Evolutionary conservation across 345 rosid species (phyloP), one percentile per base, ranked within the genome.

Genomic region (Brassica rapa): DNA sequence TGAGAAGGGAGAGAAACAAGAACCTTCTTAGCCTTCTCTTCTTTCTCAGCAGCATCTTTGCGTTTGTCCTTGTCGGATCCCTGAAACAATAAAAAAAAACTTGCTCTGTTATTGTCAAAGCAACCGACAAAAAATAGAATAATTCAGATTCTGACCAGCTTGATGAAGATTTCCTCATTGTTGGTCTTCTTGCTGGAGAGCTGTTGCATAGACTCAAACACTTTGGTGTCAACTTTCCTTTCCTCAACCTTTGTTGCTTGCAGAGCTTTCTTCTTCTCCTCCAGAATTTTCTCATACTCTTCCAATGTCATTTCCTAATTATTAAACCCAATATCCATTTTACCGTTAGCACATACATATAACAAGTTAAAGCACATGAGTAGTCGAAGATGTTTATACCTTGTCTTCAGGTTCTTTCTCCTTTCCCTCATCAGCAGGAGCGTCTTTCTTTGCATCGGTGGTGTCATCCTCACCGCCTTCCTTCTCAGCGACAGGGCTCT

Each of bases 261-360:
- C 41, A 89, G 82, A 55, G 85, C 87, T 80, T 89, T 90, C 83
- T 88, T 87, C 68, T 89, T 89, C 85, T 88, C 93, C 76, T 83
- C 92, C 64, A 83, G 86, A 30, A 85, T 83, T 69, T 89, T 94
- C 84, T 93, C 85, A 76, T 94, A 94, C 87, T 94, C 98, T 64
- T 88, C 97, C 71, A 94, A 68, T 14, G 98, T 92, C 98, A 94
- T 94, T 81, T 93, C 93, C 98, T 93, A 63, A 14, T 4, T 4
- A 62, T 67, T 51, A 62, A 68, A 55, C 14, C 32, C 64, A 73
- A 2, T 9, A 32, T 9, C 27, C 2, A 10, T 8, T 19, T 19
- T 19, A 19, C 19, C 19, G 19, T 19, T 19, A 19, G 19, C 19
- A 19, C 2, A 11, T 1, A 4, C 27, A 6, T 19, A 19, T 19